Percentiles rank a stretch among this genome's conserved stretches.
Conservation (phyloP, 768 basidiomycete species). For the Pleurotus giganteus region DNA sequence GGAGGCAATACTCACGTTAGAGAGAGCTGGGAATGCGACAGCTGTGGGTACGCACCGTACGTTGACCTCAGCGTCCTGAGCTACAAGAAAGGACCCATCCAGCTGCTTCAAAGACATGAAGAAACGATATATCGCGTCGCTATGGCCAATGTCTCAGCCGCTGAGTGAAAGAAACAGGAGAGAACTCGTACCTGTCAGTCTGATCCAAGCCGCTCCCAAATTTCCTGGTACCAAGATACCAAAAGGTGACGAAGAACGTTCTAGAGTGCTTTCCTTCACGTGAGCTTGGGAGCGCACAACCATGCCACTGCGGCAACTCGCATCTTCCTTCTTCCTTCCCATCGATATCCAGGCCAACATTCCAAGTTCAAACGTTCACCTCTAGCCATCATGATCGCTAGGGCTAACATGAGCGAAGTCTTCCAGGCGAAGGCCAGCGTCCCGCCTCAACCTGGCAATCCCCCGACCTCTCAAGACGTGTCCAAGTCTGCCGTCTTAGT, state of each 20-base stretch:
- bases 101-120: slow-evolving; percentile 90
- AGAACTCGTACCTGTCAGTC: slow-evolving; percentile 79
- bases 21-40: not conserved
- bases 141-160: slow-evolving; percentile 36
- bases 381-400: too few relatives aligned
- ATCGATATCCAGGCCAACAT: too few relatives aligned
- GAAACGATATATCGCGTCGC: slow-evolving; percentile 78
- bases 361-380: too few relatives aligned
- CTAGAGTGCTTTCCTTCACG: slow-evolving; percentile 20
- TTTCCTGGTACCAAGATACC: slow-evolving; percentile 82
- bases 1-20: slow-evolving; percentile 67
- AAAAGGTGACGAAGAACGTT: slow-evolving; percentile 77
- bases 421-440: too few relatives aligned
- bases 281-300: not conserved
- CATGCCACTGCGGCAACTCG: slow-evolving; percentile 26
- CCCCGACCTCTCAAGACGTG: too few relatives aligned
- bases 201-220: slow-evolving; percentile 82
- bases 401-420: too few relatives aligned
- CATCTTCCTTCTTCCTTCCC: too few relatives aligned
- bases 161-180: too few relatives aligned
- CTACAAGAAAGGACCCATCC: slow-evolving; percentile 92
- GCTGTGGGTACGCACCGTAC: slow-evolving; percentile 63
- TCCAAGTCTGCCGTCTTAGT: too few relatives aligned
- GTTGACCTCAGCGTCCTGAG: slow-evolving; percentile 87
- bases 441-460: too few relatives aligned